phyloP scores from a whole-genome alignment of 345 rosid species.

The Gossypium bickii region DNA sequence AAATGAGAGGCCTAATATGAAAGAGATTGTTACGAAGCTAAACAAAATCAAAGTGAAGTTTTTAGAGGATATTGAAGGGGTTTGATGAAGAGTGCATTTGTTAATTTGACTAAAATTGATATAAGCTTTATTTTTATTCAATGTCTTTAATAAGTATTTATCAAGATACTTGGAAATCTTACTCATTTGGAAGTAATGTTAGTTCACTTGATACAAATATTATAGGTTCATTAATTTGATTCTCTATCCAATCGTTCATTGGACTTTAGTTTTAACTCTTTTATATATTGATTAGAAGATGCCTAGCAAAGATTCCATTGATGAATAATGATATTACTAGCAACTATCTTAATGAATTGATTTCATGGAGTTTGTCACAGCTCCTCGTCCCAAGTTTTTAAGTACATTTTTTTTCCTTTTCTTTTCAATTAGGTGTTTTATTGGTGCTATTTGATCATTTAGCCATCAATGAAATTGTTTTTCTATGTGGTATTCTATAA shows the following conservation, averaged over 20 bases:
- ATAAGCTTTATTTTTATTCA: too few species aligned
- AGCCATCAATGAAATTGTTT: neutral
- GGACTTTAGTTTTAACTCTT: neutral
- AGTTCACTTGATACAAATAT: neutral
- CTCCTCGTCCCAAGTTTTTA: constrained; percentile 54
- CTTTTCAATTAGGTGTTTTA: neutral
- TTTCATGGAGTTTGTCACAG: constrained; percentile 48
- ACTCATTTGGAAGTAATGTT: constrained; percentile 50
- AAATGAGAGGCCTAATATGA: neutral
- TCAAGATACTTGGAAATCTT: constrained; percentile 39
- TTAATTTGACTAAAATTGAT: too few species aligned
- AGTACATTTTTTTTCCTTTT: constrained; percentile 15
- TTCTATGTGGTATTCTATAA: neutral
- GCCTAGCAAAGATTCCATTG: neutral
- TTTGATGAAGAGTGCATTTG: neutral
- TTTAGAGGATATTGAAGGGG: neutral
- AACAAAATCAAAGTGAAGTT: neutral
- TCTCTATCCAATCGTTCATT: neutral
- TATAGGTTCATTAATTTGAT: neutral
- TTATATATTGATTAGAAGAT: neutral
- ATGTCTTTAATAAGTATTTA: too few species aligned
- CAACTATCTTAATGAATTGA: constrained; percentile 64
- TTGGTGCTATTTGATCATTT: neutral
- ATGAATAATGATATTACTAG: constrained; percentile 60
- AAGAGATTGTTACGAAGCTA: neutral